phyloP scores from a whole-genome alignment of 2,329 filamentous ascomycete species.

The Rugonectria rugulosa region DNA sequence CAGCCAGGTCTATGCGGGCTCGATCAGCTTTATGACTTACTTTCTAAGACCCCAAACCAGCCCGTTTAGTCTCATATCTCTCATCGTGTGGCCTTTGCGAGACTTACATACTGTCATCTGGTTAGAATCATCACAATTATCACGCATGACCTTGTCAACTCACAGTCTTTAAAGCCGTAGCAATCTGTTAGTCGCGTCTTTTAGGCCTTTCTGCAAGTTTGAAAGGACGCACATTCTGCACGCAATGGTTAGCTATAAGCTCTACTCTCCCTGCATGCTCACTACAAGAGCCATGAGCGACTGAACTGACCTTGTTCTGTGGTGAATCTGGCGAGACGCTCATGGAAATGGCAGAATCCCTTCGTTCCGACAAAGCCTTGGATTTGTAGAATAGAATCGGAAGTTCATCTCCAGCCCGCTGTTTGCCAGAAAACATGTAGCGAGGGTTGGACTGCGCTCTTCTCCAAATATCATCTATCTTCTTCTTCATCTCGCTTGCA shows the following conservation, averaged over 20 bases:
- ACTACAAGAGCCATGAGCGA: too few relatives aligned
- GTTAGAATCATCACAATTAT: not conserved
- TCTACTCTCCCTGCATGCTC: too few relatives aligned
- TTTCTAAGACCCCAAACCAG: not conserved
- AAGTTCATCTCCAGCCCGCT: not conserved
- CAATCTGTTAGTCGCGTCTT: not conserved
- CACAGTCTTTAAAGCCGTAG: not conserved
- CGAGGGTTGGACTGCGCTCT: not conserved
- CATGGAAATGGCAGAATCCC: not conserved
- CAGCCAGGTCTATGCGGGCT: too few relatives aligned
- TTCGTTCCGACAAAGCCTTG: not conserved
- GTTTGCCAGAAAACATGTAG: slow-evolving; percentile 13
- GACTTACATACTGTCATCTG: slow-evolving; percentile 2
- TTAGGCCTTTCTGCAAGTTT: not conserved
- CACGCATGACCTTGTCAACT: not conserved
- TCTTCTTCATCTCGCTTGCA: not conserved
- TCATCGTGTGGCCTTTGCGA: not conserved
- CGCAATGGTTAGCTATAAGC: not conserved
- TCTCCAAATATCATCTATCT: not conserved
- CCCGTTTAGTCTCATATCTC: not conserved
- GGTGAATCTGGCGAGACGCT: not conserved
- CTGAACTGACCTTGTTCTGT: slow-evolving; percentile 11
- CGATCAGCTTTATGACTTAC: not conserved
- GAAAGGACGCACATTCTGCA: slow-evolving; percentile 1
- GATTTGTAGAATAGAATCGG: not conserved